Base-by-base conservation (phyloP, 202 grass and related monocot genomes). In the Eragrostis tef region DNA sequence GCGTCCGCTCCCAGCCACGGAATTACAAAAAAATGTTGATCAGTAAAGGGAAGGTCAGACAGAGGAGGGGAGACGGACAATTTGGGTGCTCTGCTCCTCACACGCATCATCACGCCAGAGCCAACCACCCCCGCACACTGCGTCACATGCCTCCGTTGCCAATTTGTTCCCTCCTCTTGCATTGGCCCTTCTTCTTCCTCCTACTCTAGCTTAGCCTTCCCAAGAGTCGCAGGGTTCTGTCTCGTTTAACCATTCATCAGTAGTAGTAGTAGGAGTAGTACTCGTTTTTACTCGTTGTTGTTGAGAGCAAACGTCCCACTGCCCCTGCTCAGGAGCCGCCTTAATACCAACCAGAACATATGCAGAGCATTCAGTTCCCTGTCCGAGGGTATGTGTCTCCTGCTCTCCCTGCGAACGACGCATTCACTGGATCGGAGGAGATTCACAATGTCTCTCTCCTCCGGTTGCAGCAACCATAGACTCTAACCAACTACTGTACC, bases 11-110 rank as follows among this genome's bases (percentile, higher is more conserved):
- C 22, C 53, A 71, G 42, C 66, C 51, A 81, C 71, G 83, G 53
- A 66, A 71, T 20, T 3, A 24, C n/a, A 57, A 2, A 19, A 15
- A 5, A 24, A 19, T 9, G 15, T 26, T 11, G 62, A 61, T 15
- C 8, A 11, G 12, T 39, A 66, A 73, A 52, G 24, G 3, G 59
- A 26, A 20, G 26, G 34, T 39, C 34, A 27, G 14, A 16, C 36
- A 29, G 13, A 72, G 46, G 64, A 80, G 48, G 69, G 48, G 69
- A 9, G 34, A 61, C 50, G 45, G 54, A 77, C 73, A 78, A 49
- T 78, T 87, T 87, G 86, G 86, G 16, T 13, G 26, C 17, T 81
- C 61, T 60, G 31, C 29, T 73, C 64, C 73, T 78, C 86, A 73
- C 48, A 70, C 64, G 80, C 80, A 73, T 88, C 81, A 84, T 74